Conservation (phyloP, 2,329 filamentous ascomycete species). For the Calonectria fujianensis region DNA sequence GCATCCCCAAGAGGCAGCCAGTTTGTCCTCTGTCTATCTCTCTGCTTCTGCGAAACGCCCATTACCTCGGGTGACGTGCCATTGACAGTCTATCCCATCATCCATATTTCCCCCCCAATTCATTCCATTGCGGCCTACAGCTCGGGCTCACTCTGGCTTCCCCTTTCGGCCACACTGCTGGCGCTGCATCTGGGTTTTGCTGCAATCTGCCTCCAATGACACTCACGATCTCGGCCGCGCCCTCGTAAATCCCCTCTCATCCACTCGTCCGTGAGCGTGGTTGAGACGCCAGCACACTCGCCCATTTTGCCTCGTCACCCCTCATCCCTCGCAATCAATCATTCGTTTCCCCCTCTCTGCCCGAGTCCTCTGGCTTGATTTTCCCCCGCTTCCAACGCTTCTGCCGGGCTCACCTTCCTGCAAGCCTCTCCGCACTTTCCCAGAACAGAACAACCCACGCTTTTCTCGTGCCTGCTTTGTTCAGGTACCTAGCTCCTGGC, state of each 20-base stretch:
- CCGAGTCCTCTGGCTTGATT: conserved; percentile 26
- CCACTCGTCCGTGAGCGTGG: conserved; percentile 35
- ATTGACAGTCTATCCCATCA: conserved; percentile 44
- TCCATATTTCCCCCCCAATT: neutral
- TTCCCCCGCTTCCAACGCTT: conserved; percentile 28
- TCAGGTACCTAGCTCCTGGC: neutral
- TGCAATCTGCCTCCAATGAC: conserved; percentile 39
- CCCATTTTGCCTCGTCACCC: conserved; percentile 15
- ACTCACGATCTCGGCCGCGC: conserved; percentile 40
- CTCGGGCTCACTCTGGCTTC: conserved; percentile 14
- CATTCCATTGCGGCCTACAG: conserved; percentile 24
- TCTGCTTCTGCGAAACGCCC: neutral
- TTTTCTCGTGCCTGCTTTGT: conserved; percentile 11
- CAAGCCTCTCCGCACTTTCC: conserved; percentile 16
- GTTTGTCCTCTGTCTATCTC: neutral
- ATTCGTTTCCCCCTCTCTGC: conserved; percentile 28
- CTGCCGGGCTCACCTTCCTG: conserved; percentile 8
- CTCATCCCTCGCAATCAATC: conserved; percentile 12
- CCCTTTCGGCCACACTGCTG: conserved; percentile 25
- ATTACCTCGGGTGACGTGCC: conserved; percentile 48
- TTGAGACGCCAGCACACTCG: conserved; percentile 7
- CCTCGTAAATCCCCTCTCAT: conserved; percentile 41
- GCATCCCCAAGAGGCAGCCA: neutral
- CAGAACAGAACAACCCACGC: conserved; percentile 26
- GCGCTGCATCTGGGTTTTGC: conserved; percentile 16